Evolutionary conservation across 169 alveolate species (phyloP), one percentile per base, ranked within the genome.

Genomic region (Neospora caninum): DNA sequence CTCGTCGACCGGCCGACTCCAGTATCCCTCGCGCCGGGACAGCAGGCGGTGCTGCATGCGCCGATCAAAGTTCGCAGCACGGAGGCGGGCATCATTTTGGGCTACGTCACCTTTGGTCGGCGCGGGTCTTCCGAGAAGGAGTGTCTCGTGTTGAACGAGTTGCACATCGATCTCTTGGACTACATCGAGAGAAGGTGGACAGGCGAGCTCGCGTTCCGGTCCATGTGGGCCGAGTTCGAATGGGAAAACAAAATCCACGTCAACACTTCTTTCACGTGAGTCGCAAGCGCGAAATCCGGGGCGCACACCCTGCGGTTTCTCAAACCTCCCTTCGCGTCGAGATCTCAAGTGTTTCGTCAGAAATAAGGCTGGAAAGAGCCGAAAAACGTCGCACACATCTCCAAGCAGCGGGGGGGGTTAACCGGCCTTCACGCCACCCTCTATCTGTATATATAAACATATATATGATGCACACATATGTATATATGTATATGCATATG

Each of bases 201-300:
- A 69, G 95, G 96, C 49, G 97, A 97, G 87, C 96, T 96, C 69
- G 96, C 96, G 80, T 98, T 98, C 93, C 97, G 99, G 69, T 96
- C 97, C 91, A 96, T 96, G 95, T 98, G 99, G 99, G 97, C 98
- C 42, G 99, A 98, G 86, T 98, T 98, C 96, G 99, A 98, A 95
- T 98, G 99, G 99, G 99, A 99, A 94, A 98, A 98, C 96, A 98
- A 97, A 94, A 95, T 97, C 84, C 83, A 53, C 42, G 53, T 96
- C 94, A 95, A 93, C 92, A 91, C 97, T 58, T 29, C 80, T 36
- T 70, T 91, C 67, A 91, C 88, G 88, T 91, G 31, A 43, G 86
- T 64, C 70, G 9, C 4, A 13, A 49, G n/a, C 6, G n/a, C 70
- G 31, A 64, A 45, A 29, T 13, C 31, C n/a, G n/a, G n/a, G n/a